Base-by-base conservation (phyloP, 2,329 filamentous ascomycete genomes). In the Apiospora pterosperma region DNA sequence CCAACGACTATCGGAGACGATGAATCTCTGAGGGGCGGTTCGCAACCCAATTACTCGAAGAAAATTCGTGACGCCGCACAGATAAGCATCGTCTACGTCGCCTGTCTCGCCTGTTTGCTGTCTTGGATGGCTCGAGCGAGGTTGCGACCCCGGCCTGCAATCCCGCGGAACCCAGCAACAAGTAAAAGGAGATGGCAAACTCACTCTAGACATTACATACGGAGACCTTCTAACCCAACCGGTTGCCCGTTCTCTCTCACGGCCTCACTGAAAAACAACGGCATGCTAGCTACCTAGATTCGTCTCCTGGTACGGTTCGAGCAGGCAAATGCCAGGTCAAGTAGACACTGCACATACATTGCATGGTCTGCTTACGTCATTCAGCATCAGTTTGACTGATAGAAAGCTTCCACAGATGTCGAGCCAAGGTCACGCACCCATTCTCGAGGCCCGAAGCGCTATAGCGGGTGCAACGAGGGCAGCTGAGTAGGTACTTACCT, bases 1-100 rank as follows among this genome's bases (percentile, higher is more conserved):
- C 31, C 28, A 34, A 55, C 48, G 65, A 70, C 31, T 63, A 71
- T 58, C 68, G 71, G 62, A 67, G 67, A 64, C 70, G 72, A 68
- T 74, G 69, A 61, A 19, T 1, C 16, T 31, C 11, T 8, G 14
- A 62, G 16, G 28, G 19, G 48, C 16, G 34, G 8, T 28, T 34
- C 8, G 3, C 28, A 55, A n/a, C 28, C 19, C 28, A 34, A 34
- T 12, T 11, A 11, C 8, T 10, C 8, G 16, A n/a, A n/a, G 28
- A 4, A 31, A 16, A 3, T 55, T 12, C 1, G 48, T 19, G 6
- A 34, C 16, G 28, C 28, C 7, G 4, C 48, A 34, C 28, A 28
- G 16, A 28, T n/a, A 19, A 10, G 1, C 25, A 52, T 11, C 25
- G 48, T 16, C 44, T 11, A 31, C 7, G 25, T 16, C 25, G 14